Conservation (phyloP, 2,329 filamentous ascomycete species). For the Fusarium algeriense region DNA sequence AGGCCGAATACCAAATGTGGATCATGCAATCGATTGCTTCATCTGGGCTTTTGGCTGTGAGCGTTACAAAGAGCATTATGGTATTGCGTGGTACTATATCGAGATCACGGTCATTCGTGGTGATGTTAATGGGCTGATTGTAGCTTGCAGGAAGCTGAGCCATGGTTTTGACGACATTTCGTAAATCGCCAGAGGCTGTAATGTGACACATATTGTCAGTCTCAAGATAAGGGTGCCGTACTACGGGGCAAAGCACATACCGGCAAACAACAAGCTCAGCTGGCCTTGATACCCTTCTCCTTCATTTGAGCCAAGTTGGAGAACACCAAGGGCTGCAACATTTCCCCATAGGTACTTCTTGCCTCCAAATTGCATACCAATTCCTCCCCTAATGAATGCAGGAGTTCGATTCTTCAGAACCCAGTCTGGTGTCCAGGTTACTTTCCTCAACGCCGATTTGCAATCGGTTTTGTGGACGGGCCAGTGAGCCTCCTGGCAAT, state of each 20-base stretch:
- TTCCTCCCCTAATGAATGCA: not conserved
- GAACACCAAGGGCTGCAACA: constrained; percentile 20
- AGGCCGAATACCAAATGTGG: constrained; percentile 26
- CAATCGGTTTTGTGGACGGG: not conserved
- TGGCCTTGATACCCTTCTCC: not conserved
- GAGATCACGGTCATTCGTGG: constrained; percentile 16
- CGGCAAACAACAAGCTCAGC: constrained; percentile 20
- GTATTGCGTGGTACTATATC: constrained; percentile 22
- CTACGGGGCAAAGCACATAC: too few relatives aligned
- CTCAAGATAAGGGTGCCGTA: too few relatives aligned
- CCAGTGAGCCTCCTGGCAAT: constrained; percentile 12
- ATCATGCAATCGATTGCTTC: constrained; percentile 14
- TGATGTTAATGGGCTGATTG: not conserved
- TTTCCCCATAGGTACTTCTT: constrained; percentile 18
- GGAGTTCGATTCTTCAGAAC: not conserved
- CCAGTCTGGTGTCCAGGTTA: constrained; percentile 3
- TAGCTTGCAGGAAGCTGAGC: not conserved
- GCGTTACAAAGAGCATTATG: constrained; percentile 9
- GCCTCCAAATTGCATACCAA: not conserved
- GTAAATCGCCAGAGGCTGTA: constrained; percentile 28
- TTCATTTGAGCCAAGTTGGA: constrained; percentile 16
- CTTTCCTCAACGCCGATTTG: not conserved
- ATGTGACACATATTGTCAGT: too few relatives aligned
- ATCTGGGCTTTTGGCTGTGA: not conserved
- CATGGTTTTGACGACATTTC: constrained; percentile 19